Evolutionary conservation across 257 asterid species (phyloP).

Genomic region (Catharanthus roseus): DNA sequence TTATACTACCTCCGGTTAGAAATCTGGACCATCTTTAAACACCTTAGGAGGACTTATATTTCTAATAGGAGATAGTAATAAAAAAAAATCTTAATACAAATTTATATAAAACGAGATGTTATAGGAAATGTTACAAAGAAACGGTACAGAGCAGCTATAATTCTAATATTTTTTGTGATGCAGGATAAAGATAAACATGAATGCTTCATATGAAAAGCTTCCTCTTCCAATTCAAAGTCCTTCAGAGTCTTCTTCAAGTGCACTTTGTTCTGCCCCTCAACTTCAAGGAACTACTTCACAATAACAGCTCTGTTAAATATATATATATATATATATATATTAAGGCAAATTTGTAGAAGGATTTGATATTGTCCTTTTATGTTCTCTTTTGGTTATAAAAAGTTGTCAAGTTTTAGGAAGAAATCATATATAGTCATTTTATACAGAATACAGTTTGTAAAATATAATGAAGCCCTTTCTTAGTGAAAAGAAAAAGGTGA

Average conservation of each 20-base stretch:
- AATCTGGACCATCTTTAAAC: no score
- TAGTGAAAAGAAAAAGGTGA: no score
- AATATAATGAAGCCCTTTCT: background rate
- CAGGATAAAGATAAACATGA: conserved; percentile 98
- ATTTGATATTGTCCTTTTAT: background rate
- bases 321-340: conserved; percentile 21
- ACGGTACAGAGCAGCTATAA: background rate
- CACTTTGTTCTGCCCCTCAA: conserved; percentile 24
- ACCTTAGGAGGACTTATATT: no score
- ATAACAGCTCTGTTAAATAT: conserved; percentile 14
- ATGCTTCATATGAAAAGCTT: conserved; percentile 55
- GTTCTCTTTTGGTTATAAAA: background rate
- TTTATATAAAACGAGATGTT: no score
- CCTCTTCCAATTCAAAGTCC: conserved; percentile 23
- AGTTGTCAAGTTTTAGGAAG: background rate
- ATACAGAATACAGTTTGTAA: background rate
- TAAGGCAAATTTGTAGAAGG: conserved; percentile 10
- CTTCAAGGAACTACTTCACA: conserved; percentile 20
- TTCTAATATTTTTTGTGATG: conserved; percentile 10
- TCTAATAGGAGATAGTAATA: no score
- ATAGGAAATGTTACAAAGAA: background rate
- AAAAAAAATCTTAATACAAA: no score
- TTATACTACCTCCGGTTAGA: no score
- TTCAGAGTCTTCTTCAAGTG: conserved; percentile 19
- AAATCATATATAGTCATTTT: background rate